Percentiles rank a stretch among this genome's conserved stretches.
These are phyloP conservation scores for Radiomyces spectabilis DNA, from an alignment of 192 early-diverging fungal species.

Conservation along the genomic window DNA sequence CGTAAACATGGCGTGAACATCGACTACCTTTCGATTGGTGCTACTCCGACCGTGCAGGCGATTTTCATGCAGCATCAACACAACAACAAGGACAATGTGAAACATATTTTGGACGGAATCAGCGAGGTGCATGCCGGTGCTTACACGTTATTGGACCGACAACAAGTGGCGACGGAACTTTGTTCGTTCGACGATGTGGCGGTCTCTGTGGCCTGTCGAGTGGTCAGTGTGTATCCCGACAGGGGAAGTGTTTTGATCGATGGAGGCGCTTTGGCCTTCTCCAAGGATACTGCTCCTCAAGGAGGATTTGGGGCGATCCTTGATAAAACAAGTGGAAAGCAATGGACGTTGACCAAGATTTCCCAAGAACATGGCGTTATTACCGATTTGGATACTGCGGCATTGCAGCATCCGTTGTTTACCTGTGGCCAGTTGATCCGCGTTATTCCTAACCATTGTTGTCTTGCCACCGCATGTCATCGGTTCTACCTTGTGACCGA, in stretches of 20 bases:
- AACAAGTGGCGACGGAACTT: conserved; percentile 18
- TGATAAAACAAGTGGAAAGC: background rate
- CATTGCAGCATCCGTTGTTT: too few relatives aligned
- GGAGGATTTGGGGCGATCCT: conserved; percentile 22
- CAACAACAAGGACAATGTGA: conserved; percentile 1
- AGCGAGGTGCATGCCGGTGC: conserved; percentile 27
- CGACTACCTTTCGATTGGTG: conserved; percentile 15
- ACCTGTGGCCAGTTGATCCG: conserved; percentile 16
- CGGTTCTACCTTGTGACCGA: conserved; percentile 23
- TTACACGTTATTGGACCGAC: conserved; percentile 22
- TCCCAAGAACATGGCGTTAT: conserved; percentile 29
- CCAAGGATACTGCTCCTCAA: conserved; percentile 25
- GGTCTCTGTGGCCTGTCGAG: conserved; percentile 15
- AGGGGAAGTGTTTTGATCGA: conserved; percentile 19
- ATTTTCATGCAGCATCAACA: background rate
- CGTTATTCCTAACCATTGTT: conserved; percentile 26
- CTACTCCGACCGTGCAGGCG: conserved; percentile 24
- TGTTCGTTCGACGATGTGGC: conserved; percentile 6
- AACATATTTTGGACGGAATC: conserved; percentile 11
- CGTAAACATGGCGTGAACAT: conserved; percentile 9
- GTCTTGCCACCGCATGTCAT: conserved; percentile 20
- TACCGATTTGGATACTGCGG: conserved; percentile 4
- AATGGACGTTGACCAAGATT: conserved; percentile 18
- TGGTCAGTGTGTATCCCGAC: conserved; percentile 19
- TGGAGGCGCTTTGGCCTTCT: conserved; percentile 25